Evolutionary conservation across 2,329 filamentous ascomycete species (phyloP).

Genomic region (Aspergillus brunneoviolaceus): DNA sequence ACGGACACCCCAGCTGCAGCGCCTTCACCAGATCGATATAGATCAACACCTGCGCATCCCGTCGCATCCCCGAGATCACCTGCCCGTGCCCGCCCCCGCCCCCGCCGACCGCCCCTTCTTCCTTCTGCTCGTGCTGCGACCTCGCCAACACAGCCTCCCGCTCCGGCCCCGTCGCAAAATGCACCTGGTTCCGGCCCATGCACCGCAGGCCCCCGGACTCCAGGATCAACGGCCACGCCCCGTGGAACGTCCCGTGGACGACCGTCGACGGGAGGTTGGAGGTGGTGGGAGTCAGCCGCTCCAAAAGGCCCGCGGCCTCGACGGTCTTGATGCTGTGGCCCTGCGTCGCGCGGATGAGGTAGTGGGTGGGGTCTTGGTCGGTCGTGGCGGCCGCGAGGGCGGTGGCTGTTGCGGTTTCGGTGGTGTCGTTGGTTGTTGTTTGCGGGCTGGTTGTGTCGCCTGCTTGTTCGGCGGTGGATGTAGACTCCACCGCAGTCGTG

Average conservation of each 20-base stretch:
- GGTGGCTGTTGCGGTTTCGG: constrained; percentile 31
- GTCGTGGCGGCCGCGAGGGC: constrained; percentile 41
- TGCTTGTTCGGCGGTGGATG: neutral
- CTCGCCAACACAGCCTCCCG: constrained; percentile 33
- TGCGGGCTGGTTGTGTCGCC: neutral
- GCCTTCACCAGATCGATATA: constrained; percentile 71
- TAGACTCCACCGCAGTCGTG: neutral
- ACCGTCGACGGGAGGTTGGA: constrained; percentile 60
- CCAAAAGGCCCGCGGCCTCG: constrained; percentile 69
- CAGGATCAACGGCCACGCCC: constrained; percentile 73
- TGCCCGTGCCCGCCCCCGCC: constrained; percentile 4
- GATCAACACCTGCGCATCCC: constrained; percentile 72
- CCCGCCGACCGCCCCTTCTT: neutral
- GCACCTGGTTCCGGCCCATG: constrained; percentile 86
- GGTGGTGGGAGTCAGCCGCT: constrained; percentile 62
- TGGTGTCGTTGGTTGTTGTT: neutral
- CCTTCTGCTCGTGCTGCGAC: neutral
- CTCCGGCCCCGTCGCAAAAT: constrained; percentile 77
- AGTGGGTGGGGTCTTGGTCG: constrained; percentile 65
- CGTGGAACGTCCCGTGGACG: constrained; percentile 86
- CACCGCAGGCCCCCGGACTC: constrained; percentile 72
- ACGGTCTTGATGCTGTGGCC: constrained; percentile 79
- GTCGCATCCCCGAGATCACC: constrained; percentile 79
- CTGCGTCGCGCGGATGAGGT: constrained; percentile 91
- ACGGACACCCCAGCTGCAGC: constrained; percentile 62